Conservation (phyloP, 2,329 filamentous ascomycete genomes). For the Rasamsonia emersonii region DNA sequence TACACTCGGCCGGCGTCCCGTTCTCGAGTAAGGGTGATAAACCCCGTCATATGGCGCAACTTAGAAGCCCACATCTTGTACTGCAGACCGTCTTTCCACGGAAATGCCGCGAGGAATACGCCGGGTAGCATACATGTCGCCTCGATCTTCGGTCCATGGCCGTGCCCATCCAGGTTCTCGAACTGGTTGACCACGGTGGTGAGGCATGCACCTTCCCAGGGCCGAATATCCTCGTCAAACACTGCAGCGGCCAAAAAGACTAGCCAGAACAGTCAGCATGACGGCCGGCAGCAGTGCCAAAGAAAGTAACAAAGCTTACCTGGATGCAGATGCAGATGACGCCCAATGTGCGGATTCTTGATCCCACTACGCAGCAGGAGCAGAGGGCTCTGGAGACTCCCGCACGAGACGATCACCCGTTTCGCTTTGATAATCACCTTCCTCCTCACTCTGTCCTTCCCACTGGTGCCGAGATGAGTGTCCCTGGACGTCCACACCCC, state of each 20-base stretch:
- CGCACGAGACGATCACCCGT: constrained; percentile 69
- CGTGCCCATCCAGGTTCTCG: constrained; percentile 69
- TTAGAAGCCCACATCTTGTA: constrained; percentile 64
- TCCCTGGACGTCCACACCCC: constrained; percentile 71
- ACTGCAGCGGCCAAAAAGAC: constrained; percentile 43
- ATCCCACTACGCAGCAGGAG: constrained; percentile 70
- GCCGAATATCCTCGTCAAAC: constrained; percentile 62
- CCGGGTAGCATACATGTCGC: constrained; percentile 66
- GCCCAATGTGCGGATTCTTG: constrained; percentile 72
- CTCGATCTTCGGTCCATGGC: constrained; percentile 79
- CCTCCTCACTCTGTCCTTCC: constrained; percentile 44
- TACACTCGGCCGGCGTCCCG: constrained; percentile 67
- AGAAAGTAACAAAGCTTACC: constrained; percentile 49
- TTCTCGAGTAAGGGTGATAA: constrained; percentile 68
- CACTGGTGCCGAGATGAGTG: constrained; percentile 48
- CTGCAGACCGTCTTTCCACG: constrained; percentile 60
- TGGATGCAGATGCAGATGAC: constrained; percentile 75
- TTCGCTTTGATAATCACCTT: constrained; percentile 67
- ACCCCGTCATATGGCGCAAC: constrained; percentile 60
- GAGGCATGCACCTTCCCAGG: constrained; percentile 70
- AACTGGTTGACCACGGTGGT: constrained; percentile 70
- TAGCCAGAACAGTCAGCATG: constrained; percentile 6
- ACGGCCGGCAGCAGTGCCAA: too few species aligned
- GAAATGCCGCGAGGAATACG: constrained; percentile 51
- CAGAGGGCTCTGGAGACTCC: constrained; percentile 67